Conservation (phyloP, 331 rosid species). For the Pyracantha coccinea region DNA sequence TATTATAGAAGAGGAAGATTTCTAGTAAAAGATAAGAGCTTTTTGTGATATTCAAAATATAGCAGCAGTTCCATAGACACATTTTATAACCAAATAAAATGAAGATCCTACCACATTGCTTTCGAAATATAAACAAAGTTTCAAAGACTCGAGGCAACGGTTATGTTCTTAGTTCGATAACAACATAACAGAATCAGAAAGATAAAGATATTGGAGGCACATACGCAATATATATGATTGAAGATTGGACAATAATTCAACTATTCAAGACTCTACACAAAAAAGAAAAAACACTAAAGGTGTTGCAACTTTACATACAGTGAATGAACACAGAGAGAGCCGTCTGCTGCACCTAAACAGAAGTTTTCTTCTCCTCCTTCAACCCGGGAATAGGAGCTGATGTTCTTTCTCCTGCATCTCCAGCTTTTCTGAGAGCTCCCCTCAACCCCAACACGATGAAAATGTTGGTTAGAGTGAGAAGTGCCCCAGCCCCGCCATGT, state of each 20-base stretch:
- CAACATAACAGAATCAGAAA: background rate
- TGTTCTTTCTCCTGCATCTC: constrained; percentile 18
- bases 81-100: background rate
- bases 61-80: background rate
- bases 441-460: constrained; percentile 84
- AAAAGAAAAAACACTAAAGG: background rate
- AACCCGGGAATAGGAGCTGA: constrained; percentile 19
- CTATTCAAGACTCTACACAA: background rate
- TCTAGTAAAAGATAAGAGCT: constrained; percentile 1
- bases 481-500: constrained; percentile 86
- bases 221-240: background rate
- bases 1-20: background rate
- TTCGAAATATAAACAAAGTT: background rate
- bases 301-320: background rate
- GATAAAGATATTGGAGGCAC: background rate
- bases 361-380: constrained; percentile 27
- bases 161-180: background rate
- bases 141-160: background rate
- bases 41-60: background rate
- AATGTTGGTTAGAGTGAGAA: constrained; percentile 77
- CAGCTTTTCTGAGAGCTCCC: constrained; percentile 49
- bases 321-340: background rate
- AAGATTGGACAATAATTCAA: background rate
- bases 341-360: background rate
- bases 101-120: background rate